phyloP scores from a whole-genome alignment of 2,329 filamentous ascomycete genomes.

The Colletotrichum sansevieriae region DNA sequence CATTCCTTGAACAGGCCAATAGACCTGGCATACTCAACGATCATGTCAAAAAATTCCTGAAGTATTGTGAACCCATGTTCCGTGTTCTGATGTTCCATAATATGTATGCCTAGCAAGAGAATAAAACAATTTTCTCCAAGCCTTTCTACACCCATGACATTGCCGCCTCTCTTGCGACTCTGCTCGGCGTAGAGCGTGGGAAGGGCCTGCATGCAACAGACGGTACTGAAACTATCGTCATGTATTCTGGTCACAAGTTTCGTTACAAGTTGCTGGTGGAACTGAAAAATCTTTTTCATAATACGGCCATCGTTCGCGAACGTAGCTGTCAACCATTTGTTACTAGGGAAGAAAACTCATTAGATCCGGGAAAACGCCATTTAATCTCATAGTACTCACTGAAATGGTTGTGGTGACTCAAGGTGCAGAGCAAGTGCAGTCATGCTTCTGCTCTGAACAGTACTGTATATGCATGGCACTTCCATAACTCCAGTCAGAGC shows the following conservation, averaged over 20 bases:
- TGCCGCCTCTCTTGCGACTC: not conserved
- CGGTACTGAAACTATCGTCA: not conserved
- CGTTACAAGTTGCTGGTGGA: not conserved
- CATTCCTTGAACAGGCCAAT: not conserved
- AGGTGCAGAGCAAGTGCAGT: not conserved
- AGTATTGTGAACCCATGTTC: not conserved
- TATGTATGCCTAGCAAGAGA: not conserved
- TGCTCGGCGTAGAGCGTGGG: constrained; percentile 6
- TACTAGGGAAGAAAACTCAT: too few relatives aligned
- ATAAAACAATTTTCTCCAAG: not conserved
- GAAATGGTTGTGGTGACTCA: not conserved
- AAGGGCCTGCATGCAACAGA: constrained; percentile 7
- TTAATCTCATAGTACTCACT: too few relatives aligned
- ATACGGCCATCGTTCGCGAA: not conserved
- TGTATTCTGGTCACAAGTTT: not conserved
- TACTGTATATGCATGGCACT: not conserved
- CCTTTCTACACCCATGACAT: not conserved
- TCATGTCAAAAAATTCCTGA: not conserved
- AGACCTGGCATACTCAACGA: not conserved
- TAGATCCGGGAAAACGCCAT: too few relatives aligned
- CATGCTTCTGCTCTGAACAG: not conserved
- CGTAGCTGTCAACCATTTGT: not conserved
- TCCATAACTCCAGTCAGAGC: not conserved
- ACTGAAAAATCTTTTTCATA: not conserved
- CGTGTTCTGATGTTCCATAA: not conserved